Conservation (phyloP, 441 rosid genomes). For the Pelargonium exstipulatum region DNA sequence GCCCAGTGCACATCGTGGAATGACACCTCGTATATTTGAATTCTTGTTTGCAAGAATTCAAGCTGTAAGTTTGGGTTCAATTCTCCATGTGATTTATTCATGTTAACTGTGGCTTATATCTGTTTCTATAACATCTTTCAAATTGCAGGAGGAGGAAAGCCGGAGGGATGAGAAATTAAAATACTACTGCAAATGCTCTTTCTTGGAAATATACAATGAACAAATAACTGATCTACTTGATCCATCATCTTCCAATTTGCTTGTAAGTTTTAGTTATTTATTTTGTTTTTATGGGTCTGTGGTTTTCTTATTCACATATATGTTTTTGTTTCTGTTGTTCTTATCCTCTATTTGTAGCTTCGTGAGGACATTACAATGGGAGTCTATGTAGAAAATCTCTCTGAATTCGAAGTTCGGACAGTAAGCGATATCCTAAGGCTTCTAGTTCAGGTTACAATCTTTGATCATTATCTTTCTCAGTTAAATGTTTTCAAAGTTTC, state of each 20-base stretch:
- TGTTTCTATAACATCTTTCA: constrained; percentile 15
- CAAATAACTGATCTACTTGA: constrained; percentile 94
- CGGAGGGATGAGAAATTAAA: constrained; percentile 82
- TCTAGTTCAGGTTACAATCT: constrained; percentile 58
- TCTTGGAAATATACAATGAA: constrained; percentile 92
- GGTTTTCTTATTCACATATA: neutral
- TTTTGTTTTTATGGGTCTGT: neutral
- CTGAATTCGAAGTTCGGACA: constrained; percentile 80
- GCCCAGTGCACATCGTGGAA: constrained; percentile 86
- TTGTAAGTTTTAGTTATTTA: constrained; percentile 35
- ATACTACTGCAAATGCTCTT: constrained; percentile 94
- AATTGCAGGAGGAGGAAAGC: constrained; percentile 90
- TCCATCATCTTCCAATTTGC: constrained; percentile 81
- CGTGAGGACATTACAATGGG: constrained; percentile 87
- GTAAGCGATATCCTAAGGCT: constrained; percentile 81
- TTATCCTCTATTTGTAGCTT: constrained; percentile 42
- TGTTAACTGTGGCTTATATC: constrained; percentile 3
- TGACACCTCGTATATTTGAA: constrained; percentile 97
- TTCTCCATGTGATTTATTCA: constrained; percentile 18
- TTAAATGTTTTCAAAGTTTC: neutral
- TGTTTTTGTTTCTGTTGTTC: constrained; percentile 1
- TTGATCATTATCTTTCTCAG: constrained; percentile 6
- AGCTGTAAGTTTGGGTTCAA: constrained; percentile 47
- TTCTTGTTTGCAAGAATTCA: constrained; percentile 97
- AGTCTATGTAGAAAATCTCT: constrained; percentile 92